These are phyloP conservation scores for Ogataea nitratoaversa DNA, from an alignment of 805 yeast species.

Conservation along the genomic window DNA sequence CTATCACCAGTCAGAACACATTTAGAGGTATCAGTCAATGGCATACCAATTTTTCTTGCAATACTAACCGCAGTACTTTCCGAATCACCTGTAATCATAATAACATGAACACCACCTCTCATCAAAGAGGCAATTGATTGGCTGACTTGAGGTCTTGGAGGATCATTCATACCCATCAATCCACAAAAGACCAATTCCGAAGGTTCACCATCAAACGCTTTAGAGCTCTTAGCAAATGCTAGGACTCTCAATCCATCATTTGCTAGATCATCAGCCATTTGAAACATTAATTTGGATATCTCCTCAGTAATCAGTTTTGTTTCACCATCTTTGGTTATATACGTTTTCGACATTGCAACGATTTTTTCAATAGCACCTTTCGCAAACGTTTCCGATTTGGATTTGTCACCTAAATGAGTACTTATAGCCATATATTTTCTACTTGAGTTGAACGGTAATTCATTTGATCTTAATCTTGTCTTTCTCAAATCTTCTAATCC, in stretches of 20 bases:
- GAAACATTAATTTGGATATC: slow-evolving; percentile 41
- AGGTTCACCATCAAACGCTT: slow-evolving; percentile 41
- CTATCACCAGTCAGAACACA: slow-evolving; percentile 84
- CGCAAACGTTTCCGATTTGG: slow-evolving; percentile 56
- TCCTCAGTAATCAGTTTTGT: slow-evolving; percentile 53
- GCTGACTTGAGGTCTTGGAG: slow-evolving; percentile 87
- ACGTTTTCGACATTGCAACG: slow-evolving; percentile 55
- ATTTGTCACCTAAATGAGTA: slow-evolving; percentile 53
- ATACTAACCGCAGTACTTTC: slow-evolving; percentile 83
- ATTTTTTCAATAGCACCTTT: slow-evolving; percentile 91
- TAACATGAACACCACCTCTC: slow-evolving; percentile 94
- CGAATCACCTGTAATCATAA: slow-evolving; percentile 96
- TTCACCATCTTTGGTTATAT: slow-evolving; percentile 55
- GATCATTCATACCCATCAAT: slow-evolving; percentile 93
- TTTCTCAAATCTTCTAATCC: slow-evolving; percentile 68
- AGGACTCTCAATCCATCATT: slow-evolving; percentile 81
- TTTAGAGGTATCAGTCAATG: slow-evolving; percentile 54
- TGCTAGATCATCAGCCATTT: slow-evolving; percentile 65
- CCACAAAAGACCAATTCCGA: slow-evolving; percentile 74
- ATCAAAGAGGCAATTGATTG: slow-evolving; percentile 69
- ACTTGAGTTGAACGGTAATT: slow-evolving; percentile 78
- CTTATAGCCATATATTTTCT: slow-evolving; percentile 91
- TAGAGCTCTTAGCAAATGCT: slow-evolving; percentile 62
- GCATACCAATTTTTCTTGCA: slow-evolving; percentile 89
- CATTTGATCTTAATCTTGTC: slow-evolving; percentile 55